Evolutionary conservation across 176 grass and related monocot species (phyloP), one percentile per base, ranked within the genome.

Genomic region (Rhynchospora tenuis): DNA sequence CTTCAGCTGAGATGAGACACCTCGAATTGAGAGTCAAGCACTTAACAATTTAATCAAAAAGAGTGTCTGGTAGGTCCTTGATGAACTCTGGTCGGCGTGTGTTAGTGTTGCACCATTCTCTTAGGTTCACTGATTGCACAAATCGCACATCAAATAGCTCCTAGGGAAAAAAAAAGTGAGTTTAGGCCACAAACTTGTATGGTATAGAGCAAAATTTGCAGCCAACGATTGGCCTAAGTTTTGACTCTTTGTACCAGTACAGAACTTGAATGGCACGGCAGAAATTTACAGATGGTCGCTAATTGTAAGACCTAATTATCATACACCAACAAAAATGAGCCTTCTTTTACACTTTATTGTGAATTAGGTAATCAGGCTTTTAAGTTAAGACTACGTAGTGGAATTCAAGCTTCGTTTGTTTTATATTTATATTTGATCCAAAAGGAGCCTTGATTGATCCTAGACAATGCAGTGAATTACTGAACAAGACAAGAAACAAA

Each of bases 11-110:
- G 88, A 95, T 54, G 76, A 92, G 86, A 44, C 87, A 84, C 88
- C 96, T 95, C 8, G 93, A 93, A 33, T 98, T 98, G 20, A 95
- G 87, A 15, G 91, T 86, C 59, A 98, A 86, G 59, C 96, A 99
- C 65, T 89, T 95, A 38, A 93, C 89, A 22, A 95, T 82, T 20
- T 95, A 88, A 86, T 99, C 86, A 26, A 95, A 95, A 24, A 98
- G 77, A 0, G 89, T 93, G 14, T 90, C 76, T 1, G 96, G 96
- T 73, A 93, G 79, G 27, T 12, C 26, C 26, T 90, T 47, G 0
- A 93, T 20, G 46, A 99, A 90, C 54, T 93, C 93, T 6, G 84
- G 89, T 64, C 89, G 90, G 47, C 88, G 88, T 22, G 93, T 82
- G 48, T 93, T 99, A 38, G 74, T 79, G 42, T 64, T 46, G 52